Evolutionary conservation across 1,284 basidiomycete genomes (phyloP), one percentile per base, ranked within the genome.

Genomic region (Ceratobasidium sp.): DNA sequence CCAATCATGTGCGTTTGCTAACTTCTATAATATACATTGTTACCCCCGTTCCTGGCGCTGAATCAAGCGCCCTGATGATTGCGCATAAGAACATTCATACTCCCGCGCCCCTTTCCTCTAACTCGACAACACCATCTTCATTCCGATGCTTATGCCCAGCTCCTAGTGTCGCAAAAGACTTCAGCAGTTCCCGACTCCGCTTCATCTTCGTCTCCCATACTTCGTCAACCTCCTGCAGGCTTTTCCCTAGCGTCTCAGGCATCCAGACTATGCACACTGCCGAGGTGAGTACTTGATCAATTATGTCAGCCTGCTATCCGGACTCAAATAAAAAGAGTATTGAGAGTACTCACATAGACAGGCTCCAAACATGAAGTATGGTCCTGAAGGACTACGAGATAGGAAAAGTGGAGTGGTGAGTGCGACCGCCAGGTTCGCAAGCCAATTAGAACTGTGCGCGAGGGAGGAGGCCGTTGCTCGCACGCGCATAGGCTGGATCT

Each of bases 341-440:
- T 44, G 5, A 24, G 11, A 6, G 22, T 11, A 54, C 76, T 76
- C 54, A 78, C 77, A 51, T 14, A 78, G 77, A 60, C 77, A 84
- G 29, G 78, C 79, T 48, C 85, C 84, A 66, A 87, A 88, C 73
- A 87, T 79, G 78, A 88, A 88, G 78, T 88, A 88, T 0, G 86
- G 85, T 1, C 85, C 86, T 0, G 81, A 86, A 5, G 82, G 81
- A 4, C 84, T 86, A 45, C 80, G 78, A 1, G 83, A 81, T 50
- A 88, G 83, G 81, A 87, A 88, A 17, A 86, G 80, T 9, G 86
- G 86, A 1, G 86, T 85, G 8, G 86, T 82, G 77, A 85, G 82
- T 7, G 86, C 85, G 59, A 87, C 84, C 47, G 81, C 75, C 76
- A 84, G 86, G 79, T 87, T 87, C 22, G 86, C 81, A n/a, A 82